Conservation (phyloP, 129 eudicot species). For the Solidago caesia region DNA sequence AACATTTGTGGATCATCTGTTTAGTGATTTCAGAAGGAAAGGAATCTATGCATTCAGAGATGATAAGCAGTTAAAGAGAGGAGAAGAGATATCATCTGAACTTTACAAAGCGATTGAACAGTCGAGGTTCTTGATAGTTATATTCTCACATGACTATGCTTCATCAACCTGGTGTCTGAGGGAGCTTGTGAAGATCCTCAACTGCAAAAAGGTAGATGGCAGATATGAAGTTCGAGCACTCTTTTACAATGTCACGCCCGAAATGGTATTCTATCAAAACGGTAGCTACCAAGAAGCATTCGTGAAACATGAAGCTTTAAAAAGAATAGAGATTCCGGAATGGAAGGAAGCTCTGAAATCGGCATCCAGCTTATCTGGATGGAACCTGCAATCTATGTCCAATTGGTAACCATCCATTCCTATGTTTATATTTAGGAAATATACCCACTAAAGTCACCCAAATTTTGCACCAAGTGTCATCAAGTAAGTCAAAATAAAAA, state of each 20-base stretch:
- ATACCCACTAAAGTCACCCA: too few species aligned
- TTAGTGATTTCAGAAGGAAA: conserved; percentile 27
- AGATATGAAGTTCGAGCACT: conserved; percentile 21
- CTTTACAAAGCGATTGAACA: conserved; percentile 29
- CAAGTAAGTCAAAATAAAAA: too few species aligned
- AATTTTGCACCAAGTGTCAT: too few species aligned
- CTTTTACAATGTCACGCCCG: conserved; percentile 24
- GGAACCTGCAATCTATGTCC: conserved; percentile 21
- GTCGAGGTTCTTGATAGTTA: conserved; percentile 26
- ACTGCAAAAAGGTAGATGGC: conserved; percentile 20
- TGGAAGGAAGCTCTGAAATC: conserved; percentile 23
- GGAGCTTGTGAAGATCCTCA: conserved; percentile 34
- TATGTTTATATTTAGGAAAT: too few species aligned
- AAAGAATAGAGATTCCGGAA: conserved; percentile 19
- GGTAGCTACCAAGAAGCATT: conserved; percentile 29
- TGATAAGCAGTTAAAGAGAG: conserved; percentile 23
- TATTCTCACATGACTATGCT: conserved; percentile 30
- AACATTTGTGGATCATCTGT: conserved; percentile 28
- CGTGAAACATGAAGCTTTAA: conserved; percentile 23
- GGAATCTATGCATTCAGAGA: conserved; percentile 29
- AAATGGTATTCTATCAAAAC: conserved; percentile 8
- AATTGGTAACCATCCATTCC: conserved; percentile 7
- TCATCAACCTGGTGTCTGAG: conserved; percentile 33
- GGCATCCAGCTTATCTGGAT: conserved; percentile 21
- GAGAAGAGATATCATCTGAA: conserved; percentile 23